Base-by-base conservation (phyloP, 2,329 filamentous ascomycete genomes). In the Pseudogymnoascus sp. region DNA sequence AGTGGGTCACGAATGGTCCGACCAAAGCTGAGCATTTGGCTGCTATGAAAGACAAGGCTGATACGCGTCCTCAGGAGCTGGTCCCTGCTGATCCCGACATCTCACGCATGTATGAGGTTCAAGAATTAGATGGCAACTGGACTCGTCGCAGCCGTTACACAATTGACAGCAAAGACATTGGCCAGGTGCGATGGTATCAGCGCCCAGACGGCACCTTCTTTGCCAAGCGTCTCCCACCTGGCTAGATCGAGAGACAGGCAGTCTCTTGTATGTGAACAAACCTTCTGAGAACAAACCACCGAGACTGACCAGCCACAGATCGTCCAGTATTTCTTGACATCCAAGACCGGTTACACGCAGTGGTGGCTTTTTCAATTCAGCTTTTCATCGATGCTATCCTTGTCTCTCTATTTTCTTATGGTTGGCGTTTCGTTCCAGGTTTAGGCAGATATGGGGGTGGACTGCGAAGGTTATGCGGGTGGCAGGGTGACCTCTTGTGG, bases 1-100 rank as follows among this genome's bases (percentile, higher is more conserved):
- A 86, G 68, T 84, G 87, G 71, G 83, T 85, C 74, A 85, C 85
- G 1, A 78, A 79, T 19, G 84, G 87, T 69, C 80, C 84, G 67
- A 81, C 86, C 73, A 80, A 61, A 40, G 38, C 59, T 40, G 59
- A 38, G 59, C 59, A 61, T 61, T n/a, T 38, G n/a, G 35, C 38
- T 42, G 59, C 33, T 61, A 61, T 61, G 33, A 61, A 61, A 42
- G 59, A 38, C 59, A 61, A 61, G 59, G 59, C 59, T 61, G 59
- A 61, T 61, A 61, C 21, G 26, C 33, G 38, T 40, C 79, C 82
- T 15, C 84, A 87, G 76, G 83, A 86, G 68, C 84, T 87, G 71
- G 83, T 85, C 74, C 85, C 85, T 1, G 78, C 79, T 19, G 84
- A 87, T 69, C 80, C 84, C 67, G 81, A 86, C 73, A 80, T 82